phyloP scores from a whole-genome alignment of 345 rosid genomes.

The Populus alba region DNA sequence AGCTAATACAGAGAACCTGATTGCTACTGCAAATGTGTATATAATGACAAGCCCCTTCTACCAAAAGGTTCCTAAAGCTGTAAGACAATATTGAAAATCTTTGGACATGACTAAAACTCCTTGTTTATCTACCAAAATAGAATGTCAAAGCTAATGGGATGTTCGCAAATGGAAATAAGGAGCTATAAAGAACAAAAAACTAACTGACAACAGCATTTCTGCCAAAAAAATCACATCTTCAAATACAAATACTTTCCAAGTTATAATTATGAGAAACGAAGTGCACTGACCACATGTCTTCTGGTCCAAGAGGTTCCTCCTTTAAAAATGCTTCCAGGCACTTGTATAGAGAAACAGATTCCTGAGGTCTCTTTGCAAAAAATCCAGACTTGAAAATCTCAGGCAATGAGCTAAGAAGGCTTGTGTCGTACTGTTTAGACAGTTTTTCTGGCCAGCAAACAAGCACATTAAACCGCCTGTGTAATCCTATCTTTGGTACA shows the following conservation, averaged over 20 bases:
- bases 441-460: conserved; percentile 74
- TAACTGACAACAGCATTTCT: background rate
- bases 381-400: conserved; percentile 67
- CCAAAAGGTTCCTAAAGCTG: background rate
- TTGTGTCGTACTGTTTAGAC: conserved; percentile 51
- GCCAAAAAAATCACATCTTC: background rate
- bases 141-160: no score
- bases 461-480: conserved; percentile 56
- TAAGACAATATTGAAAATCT: background rate
- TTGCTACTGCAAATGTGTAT: background rate
- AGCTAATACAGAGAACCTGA: background rate
- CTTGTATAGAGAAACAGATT: conserved; percentile 74
- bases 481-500: conserved; percentile 32
- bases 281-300: conserved; percentile 93
- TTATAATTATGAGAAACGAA: conserved; percentile 2
- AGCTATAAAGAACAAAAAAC: background rate
- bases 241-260: background rate
- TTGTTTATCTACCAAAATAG: no score
- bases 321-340: conserved; percentile 96
- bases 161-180: background rate
- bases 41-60: background rate
- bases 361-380: conserved; percentile 72
- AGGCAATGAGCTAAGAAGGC: conserved; percentile 60
- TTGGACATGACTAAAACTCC: background rate
- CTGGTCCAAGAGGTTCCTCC: conserved; percentile 99